phyloP scores from a whole-genome alignment of 371 early-diverging fungal species.

The Smittium culicis region DNA sequence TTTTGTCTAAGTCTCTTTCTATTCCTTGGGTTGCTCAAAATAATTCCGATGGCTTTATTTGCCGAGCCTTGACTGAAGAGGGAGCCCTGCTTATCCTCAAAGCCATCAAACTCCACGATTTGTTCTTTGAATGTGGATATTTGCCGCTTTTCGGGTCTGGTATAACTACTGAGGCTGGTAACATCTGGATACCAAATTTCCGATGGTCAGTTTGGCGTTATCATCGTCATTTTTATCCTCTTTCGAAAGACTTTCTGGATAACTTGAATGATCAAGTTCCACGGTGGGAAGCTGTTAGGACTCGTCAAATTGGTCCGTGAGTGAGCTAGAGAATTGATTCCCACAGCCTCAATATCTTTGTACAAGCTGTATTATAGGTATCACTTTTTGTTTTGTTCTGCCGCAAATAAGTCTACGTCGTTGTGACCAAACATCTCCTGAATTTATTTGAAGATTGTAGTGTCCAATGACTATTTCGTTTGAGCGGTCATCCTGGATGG shows the following conservation, averaged over 20 bases:
- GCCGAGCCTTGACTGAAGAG: background rate
- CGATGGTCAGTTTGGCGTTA: background rate
- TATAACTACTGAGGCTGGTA: background rate
- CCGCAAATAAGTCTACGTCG: background rate
- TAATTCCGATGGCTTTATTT: background rate
- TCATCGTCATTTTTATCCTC: background rate
- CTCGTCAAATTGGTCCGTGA: background rate
- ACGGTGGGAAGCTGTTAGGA: background rate
- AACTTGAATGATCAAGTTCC: background rate
- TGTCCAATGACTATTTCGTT: background rate
- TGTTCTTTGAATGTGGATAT: background rate
- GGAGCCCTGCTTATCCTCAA: background rate
- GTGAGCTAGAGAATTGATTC: background rate
- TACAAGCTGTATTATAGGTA: background rate
- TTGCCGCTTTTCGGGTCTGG: background rate
- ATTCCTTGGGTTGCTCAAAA: background rate
- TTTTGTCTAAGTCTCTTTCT: background rate
- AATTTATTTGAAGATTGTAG: background rate
- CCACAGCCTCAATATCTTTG: background rate
- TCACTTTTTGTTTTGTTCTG: background rate
- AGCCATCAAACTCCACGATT: background rate
- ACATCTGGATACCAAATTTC: background rate
- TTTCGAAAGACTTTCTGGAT: background rate
- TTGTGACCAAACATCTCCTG: background rate
- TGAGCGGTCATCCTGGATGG: background rate